Base-by-base conservation (phyloP, 345 rosid genomes). In the Angophora floribunda region DNA sequence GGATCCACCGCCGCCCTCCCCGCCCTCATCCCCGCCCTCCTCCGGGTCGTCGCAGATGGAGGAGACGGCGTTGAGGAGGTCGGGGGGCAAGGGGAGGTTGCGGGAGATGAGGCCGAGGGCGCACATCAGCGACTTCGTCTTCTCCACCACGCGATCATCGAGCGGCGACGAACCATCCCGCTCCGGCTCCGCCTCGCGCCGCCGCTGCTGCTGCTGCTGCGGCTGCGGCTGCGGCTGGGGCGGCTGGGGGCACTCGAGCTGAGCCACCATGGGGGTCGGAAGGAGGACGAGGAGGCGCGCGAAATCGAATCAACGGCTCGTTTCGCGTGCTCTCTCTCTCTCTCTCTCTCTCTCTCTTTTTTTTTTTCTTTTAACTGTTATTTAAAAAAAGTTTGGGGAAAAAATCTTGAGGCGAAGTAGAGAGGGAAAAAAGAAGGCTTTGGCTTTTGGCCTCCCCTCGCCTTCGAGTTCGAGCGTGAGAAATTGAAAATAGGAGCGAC, bases 61-160 rank as follows among this genome's bases (percentile, higher is more conserved):
- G 78, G 97, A 95, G 86, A 97, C 98, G 88, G 94, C 70, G 89
- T 91, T 88, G 90, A 93, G 90, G 45, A 98, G 92, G 61, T 96
- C 94, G 85, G 95, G 93, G 91, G 99, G 99, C 57, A 98, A 90
- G 70, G 99, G 99, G 89, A 98, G 97, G 93, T 96, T 92, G 26
- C 99, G 96, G 70, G 99, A 97, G 91, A 98, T 95, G 90, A 94
- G 92, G 89, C 93, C 95, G 88, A 98, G 96, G 86, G 99, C 98
- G 86, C 90, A 94, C 89, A 98, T 94, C 91, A 98, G 91, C 82
- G 98, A 93, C 91, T 95, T 96, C 13, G 98, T 91, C 90, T 93
- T 94, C 87, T 93, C 86, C n/a, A 52, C 86, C n/a, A 52, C 51
- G 67, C 57, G 51, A 36, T 51, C 19, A 61, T 75, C 84, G 84